Conservation (phyloP, 129 eudicot genomes). For the Mikania micrantha region DNA sequence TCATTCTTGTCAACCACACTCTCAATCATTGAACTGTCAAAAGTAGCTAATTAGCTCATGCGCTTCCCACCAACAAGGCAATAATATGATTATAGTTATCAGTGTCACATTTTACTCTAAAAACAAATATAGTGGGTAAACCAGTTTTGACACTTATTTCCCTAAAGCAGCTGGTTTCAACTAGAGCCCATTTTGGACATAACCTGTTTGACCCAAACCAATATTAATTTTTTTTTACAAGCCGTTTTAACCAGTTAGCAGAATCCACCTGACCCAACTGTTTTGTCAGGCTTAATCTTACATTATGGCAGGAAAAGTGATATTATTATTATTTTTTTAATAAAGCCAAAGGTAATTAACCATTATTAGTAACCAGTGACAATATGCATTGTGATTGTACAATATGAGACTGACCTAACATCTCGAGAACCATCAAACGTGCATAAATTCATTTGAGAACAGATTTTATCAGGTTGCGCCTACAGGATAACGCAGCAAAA, state of each 20-base stretch:
- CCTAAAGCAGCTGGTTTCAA: no score
- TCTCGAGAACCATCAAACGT: conserved; percentile 55
- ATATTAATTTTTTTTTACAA: no score
- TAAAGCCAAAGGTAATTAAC: neutral
- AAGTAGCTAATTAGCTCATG: neutral
- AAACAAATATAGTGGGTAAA: neutral
- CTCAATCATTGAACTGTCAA: conserved; percentile 67
- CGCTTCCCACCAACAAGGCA: neutral
- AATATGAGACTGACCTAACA: conserved; percentile 49
- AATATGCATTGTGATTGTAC: neutral
- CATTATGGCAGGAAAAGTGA: neutral
- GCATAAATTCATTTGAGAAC: conserved; percentile 77
- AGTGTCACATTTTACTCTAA: neutral
- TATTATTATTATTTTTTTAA: neutral
- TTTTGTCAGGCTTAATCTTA: neutral
- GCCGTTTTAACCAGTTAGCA: neutral
- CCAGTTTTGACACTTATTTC: neutral
- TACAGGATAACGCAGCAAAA: conserved; percentile 23
- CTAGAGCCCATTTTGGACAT: no score
- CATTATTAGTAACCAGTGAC: neutral
- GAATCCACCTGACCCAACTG: neutral
- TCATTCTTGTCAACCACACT: conserved; percentile 75
- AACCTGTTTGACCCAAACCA: no score
- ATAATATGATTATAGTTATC: neutral
- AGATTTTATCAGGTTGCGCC: conserved; percentile 65